These are phyloP conservation scores for Trichoderma reesei DNA, from an alignment of 495 filamentous ascomycete genomes.

Conservation along the genomic window DNA sequence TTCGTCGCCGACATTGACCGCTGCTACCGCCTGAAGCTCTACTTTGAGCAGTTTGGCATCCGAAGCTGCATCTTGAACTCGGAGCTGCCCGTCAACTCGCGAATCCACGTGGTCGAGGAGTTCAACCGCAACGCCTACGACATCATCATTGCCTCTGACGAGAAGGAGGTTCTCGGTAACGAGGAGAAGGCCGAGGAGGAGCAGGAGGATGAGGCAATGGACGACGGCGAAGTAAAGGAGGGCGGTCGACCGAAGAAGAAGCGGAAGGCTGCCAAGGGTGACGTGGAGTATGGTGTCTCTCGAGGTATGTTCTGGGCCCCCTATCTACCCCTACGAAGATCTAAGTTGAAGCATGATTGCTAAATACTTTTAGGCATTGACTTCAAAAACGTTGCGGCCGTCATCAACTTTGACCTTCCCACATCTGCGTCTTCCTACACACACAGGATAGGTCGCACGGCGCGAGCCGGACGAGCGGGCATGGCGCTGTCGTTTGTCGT, in stretches of 20 bases:
- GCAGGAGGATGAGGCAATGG: constrained; percentile 21
- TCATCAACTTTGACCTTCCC: constrained; percentile 96
- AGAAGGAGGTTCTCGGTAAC: constrained; percentile 72
- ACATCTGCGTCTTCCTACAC: constrained; percentile 80
- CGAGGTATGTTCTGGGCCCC: no score
- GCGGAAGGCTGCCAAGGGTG: constrained; percentile 26
- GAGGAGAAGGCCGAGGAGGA: constrained; percentile 25
- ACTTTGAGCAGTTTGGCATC: constrained; percentile 93
- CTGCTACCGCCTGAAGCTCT: constrained; percentile 89
- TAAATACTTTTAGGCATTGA: constrained; percentile 48
- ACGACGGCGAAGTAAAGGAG: constrained; percentile 18
- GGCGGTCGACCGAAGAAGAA: constrained; percentile 23
- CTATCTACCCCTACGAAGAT: no score
- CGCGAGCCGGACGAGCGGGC: constrained; percentile 76
- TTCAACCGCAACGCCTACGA: constrained; percentile 96
- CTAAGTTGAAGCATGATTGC: no score
- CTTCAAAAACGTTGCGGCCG: constrained; percentile 87
- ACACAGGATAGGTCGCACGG: constrained; percentile 90
- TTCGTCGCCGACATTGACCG: constrained; percentile 92
- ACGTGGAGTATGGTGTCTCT: constrained; percentile 85
- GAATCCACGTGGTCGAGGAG: constrained; percentile 90
- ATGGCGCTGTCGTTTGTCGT: constrained; percentile 94
- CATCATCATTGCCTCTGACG: constrained; percentile 92
- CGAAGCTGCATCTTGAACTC: constrained; percentile 91
- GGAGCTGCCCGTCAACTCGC: constrained; percentile 83